A percentile compares a stretch with the other conserved stretches of the same genome.
Evolutionary conservation across 768 basidiomycete genomes (phyloP).

Genomic region (Pleurotus platypus): DNA sequence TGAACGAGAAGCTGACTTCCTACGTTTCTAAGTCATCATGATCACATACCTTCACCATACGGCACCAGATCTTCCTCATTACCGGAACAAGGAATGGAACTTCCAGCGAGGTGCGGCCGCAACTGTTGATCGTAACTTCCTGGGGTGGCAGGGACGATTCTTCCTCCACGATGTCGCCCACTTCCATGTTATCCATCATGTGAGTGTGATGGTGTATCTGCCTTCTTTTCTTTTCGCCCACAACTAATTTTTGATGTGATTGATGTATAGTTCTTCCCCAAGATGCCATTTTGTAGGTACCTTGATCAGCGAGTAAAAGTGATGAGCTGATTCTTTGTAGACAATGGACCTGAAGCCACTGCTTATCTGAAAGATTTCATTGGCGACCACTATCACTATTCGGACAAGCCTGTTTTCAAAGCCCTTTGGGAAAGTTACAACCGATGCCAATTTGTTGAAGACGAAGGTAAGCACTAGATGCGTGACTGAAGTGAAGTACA

Average conservation of each 20-base stretch:
- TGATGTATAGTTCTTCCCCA: slow-evolving; percentile 31
- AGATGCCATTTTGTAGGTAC: slow-evolving; percentile 37
- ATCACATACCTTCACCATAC: slow-evolving; percentile 40
- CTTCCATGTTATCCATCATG: slow-evolving; percentile 42
- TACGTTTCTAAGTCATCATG: slow-evolving; percentile 36
- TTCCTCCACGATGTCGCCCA: slow-evolving; percentile 47
- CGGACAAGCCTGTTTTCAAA: slow-evolving; percentile 18
- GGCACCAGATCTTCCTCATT: slow-evolving; percentile 41
- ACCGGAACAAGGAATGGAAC: slow-evolving; percentile 40
- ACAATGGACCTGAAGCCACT: slow-evolving; percentile 36
- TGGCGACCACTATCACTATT: slow-evolving; percentile 34
- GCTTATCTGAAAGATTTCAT: slow-evolving; percentile 30
- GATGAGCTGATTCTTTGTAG: slow-evolving; percentile 13
- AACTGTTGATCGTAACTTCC: slow-evolving; percentile 42
- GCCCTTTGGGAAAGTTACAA: slow-evolving; percentile 38
- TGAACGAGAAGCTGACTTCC: background rate
- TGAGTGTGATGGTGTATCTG: background rate
- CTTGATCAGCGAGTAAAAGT: too few species aligned
- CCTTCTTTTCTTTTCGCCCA: background rate
- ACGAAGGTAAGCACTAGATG: slow-evolving; percentile 25
- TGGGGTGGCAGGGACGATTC: slow-evolving; percentile 48
- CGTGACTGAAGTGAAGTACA: too few species aligned
- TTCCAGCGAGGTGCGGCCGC: slow-evolving; percentile 45
- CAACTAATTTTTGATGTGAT: slow-evolving; percentile 1
- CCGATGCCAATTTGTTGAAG: slow-evolving; percentile 37